Conservation (phyloP, 1,139 yeast species). For the Lodderomyces elongisporus region DNA sequence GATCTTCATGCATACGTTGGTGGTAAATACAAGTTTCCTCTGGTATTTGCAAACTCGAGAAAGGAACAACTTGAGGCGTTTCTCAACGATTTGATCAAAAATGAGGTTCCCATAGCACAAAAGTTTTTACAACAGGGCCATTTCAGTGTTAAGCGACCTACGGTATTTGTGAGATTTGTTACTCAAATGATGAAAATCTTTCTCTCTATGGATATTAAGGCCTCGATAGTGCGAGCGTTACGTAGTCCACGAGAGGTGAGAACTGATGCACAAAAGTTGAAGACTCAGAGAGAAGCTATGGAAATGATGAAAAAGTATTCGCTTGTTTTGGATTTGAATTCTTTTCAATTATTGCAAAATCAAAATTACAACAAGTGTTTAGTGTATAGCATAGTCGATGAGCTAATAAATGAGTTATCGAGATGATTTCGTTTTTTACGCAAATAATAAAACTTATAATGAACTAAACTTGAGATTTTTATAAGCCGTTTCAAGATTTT, state of each 20-base stretch:
- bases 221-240: too few species aligned
- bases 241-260: too few species aligned
- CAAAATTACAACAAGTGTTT: constrained; percentile 65
- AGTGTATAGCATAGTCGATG: constrained; percentile 46
- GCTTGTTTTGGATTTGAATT: constrained; percentile 68
- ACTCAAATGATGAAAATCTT: too few species aligned
- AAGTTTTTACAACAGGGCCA: too few species aligned
- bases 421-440: too few species aligned
- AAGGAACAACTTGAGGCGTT: constrained; percentile 21
- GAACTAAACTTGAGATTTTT: too few species aligned
- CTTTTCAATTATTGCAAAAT: constrained; percentile 68
- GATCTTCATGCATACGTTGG: constrained; percentile 60
- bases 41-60: constrained; percentile 38
- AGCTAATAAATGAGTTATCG: constrained; percentile 21
- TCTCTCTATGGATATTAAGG: too few species aligned
- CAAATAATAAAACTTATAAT: too few species aligned
- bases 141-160: too few species aligned
- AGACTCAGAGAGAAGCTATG: constrained; percentile 56
- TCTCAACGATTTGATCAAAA: constrained; percentile 51
- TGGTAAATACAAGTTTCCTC: not conserved
- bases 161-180: too few species aligned
- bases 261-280: constrained; percentile 46
- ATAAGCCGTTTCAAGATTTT: too few species aligned
- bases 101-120: too few species aligned
- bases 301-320: constrained; percentile 60